Conservation (phyloP, 1,284 basidiomycete genomes). For the Tilletia caries region DNA sequence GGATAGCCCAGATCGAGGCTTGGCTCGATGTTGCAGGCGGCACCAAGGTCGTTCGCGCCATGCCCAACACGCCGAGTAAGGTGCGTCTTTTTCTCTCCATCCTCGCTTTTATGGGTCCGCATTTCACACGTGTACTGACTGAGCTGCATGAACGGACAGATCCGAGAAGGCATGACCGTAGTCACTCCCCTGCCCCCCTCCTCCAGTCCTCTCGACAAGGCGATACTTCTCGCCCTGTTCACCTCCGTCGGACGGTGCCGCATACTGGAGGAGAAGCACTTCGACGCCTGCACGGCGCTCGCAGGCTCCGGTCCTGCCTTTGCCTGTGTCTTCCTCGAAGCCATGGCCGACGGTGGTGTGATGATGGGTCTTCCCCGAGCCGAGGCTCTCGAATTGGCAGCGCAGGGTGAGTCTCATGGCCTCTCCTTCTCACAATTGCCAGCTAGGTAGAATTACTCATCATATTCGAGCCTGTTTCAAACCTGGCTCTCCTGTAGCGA, state of each 20-base stretch:
- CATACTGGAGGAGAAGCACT: slow-evolving; percentile 60
- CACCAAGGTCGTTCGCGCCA: slow-evolving; percentile 87
- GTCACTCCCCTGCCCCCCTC: slow-evolving; percentile 40
- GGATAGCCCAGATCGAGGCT: slow-evolving; percentile 71
- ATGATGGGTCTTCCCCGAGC: slow-evolving; percentile 98
- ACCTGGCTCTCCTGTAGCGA: slow-evolving; percentile 61
- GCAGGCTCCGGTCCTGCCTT: slow-evolving; percentile 96
- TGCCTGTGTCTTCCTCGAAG: slow-evolving; percentile 92
- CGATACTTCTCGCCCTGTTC: slow-evolving; percentile 45
- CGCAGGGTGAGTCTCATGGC: slow-evolving; percentile 82
- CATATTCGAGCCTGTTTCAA: too few relatives aligned
- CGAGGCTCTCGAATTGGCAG: slow-evolving; percentile 89
- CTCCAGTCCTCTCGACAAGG: slow-evolving; percentile 26
- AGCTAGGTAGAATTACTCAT: neutral
- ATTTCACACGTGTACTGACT: neutral
- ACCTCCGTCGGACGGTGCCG: slow-evolving; percentile 44
- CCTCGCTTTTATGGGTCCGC: slow-evolving; percentile 1
- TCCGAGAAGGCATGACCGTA: slow-evolving; percentile 52
- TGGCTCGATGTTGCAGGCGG: slow-evolving; percentile 65
- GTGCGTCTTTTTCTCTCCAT: slow-evolving; percentile 58
- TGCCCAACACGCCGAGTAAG: slow-evolving; percentile 98
- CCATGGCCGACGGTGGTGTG: slow-evolving; percentile 97
- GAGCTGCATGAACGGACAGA: slow-evolving; percentile 19
- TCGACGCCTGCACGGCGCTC: slow-evolving; percentile 95
- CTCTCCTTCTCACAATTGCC: neutral